Conservation (phyloP, 257 asterid species). For the Mentha longifolia region DNA sequence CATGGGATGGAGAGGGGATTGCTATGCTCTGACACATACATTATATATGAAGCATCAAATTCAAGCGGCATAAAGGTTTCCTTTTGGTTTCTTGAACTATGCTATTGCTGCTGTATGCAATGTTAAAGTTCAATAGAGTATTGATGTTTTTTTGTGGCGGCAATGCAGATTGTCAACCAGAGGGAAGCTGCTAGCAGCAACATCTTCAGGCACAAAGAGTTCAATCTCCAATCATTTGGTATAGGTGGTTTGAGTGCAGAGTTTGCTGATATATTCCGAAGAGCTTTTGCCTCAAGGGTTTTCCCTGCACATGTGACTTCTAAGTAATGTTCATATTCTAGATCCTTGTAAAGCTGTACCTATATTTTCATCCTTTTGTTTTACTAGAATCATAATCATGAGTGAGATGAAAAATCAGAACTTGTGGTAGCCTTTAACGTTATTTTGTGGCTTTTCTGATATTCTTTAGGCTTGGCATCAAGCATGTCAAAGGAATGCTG, state of each 20-base stretch:
- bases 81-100: constrained; percentile 26
- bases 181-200: constrained; percentile 97
- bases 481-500: constrained; percentile 99
- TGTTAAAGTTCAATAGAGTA: constrained; percentile 25
- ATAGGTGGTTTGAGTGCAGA: constrained; percentile 98
- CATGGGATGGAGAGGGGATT: constrained; percentile 75
- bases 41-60: constrained; percentile 76
- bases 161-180: constrained; percentile 88
- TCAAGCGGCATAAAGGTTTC: constrained; percentile 93
- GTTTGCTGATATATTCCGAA: constrained; percentile 95
- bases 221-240: constrained; percentile 88
- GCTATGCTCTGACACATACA: constrained; percentile 82
- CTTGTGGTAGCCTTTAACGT: constrained; percentile 28
- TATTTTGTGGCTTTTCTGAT: constrained; percentile 28
- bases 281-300: constrained; percentile 99
- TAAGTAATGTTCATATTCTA: constrained; percentile 61
- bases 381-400: constrained; percentile 13
- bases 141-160: constrained; percentile 29
- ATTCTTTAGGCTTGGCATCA: constrained; percentile 82
- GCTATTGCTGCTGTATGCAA: constrained; percentile 29
- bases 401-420: constrained; percentile 13
- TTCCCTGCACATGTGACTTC: constrained; percentile 95
- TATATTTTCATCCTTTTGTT: constrained; percentile 24
- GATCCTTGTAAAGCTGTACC: constrained; percentile 21
- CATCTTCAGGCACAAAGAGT: constrained; percentile 89